phyloP scores from a whole-genome alignment of 441 rosid genomes.

The Breynia disticha region DNA sequence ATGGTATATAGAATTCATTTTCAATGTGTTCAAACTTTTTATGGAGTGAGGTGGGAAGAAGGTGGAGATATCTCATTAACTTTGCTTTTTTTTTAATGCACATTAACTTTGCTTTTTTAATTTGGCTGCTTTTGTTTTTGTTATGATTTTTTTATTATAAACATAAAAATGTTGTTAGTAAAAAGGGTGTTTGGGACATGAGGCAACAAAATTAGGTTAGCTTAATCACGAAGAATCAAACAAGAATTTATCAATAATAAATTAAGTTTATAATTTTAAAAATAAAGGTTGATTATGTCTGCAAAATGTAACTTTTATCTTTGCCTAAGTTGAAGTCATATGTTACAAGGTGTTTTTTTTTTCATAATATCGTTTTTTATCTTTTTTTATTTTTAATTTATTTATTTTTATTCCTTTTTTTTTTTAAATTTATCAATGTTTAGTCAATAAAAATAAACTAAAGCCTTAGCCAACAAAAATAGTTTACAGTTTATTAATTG shows the following conservation, averaged over 20 bases:
- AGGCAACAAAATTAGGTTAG: slow-evolving; percentile 28
- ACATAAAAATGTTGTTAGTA: slow-evolving; percentile 1
- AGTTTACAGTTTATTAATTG: too few relatives aligned
- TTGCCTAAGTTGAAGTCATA: too few relatives aligned
- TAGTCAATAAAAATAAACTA: too few relatives aligned
- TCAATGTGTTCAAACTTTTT: slow-evolving; percentile 1
- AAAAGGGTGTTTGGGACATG: slow-evolving; percentile 15
- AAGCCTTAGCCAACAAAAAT: too few relatives aligned
- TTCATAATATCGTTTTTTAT: too few relatives aligned
- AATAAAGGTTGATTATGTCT: not conserved
- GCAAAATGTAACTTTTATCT: not conserved
- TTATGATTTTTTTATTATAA: slow-evolving; percentile 1
- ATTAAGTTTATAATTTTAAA: not conserved
- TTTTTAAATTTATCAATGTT: too few relatives aligned
- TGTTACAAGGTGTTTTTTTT: too few relatives aligned
- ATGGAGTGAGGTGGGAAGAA: slow-evolving; percentile 14
- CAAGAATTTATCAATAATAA: slow-evolving; percentile 11
- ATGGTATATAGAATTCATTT: not conserved
- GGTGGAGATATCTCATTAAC: slow-evolving; percentile 1
- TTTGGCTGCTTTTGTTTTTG: too few relatives aligned
- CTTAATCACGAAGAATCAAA: slow-evolving; percentile 86
- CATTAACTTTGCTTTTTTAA: too few relatives aligned
- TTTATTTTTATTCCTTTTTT: too few relatives aligned
- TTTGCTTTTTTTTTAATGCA: too few relatives aligned
- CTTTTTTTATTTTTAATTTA: too few relatives aligned